These are phyloP conservation scores for Pichia sp. DNA, from an alignment of 1,139 yeast genomes.

Conservation along the genomic window DNA sequence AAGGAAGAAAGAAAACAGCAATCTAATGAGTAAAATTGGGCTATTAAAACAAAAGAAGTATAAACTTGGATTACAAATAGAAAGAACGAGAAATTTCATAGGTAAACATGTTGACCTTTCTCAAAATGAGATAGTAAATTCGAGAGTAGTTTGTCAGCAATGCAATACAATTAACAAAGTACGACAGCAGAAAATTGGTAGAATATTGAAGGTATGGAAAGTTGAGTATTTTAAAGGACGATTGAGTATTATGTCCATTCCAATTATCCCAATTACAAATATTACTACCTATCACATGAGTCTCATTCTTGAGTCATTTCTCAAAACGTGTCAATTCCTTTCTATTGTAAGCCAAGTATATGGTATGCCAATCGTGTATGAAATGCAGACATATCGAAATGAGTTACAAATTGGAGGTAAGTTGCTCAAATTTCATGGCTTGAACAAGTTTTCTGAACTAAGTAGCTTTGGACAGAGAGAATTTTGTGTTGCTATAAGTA, in stretches of 20 bases:
- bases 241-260: slow-evolving; percentile 7
- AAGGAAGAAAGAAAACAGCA: slow-evolving; percentile 9
- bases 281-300: slow-evolving; percentile 9
- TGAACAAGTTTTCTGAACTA: slow-evolving; percentile 1
- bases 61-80: background rate
- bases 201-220: slow-evolving; percentile 12
- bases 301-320: slow-evolving; percentile 11
- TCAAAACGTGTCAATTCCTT: slow-evolving; percentile 9
- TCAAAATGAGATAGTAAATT: no score
- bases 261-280: slow-evolving; percentile 13
- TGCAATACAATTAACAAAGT: background rate
- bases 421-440: background rate
- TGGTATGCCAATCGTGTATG: slow-evolving; percentile 13
- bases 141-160: background rate
- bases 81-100: no score
- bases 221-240: background rate
- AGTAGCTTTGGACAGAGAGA: slow-evolving; percentile 10
- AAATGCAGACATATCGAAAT: slow-evolving; percentile 1
- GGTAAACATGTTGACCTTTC: no score
- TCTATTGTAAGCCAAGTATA: slow-evolving; percentile 5
- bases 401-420: slow-evolving; percentile 6
- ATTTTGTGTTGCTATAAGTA: slow-evolving; percentile 17
- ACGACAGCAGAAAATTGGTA: background rate
- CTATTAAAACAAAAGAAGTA: background rate
- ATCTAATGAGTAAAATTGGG: slow-evolving; percentile 7